Percentiles rank a stretch among this genome's conserved stretches.
phyloP scores from a whole-genome alignment of 2,329 filamentous ascomycete genomes.

The Phyllosticta citrichinensis region DNA sequence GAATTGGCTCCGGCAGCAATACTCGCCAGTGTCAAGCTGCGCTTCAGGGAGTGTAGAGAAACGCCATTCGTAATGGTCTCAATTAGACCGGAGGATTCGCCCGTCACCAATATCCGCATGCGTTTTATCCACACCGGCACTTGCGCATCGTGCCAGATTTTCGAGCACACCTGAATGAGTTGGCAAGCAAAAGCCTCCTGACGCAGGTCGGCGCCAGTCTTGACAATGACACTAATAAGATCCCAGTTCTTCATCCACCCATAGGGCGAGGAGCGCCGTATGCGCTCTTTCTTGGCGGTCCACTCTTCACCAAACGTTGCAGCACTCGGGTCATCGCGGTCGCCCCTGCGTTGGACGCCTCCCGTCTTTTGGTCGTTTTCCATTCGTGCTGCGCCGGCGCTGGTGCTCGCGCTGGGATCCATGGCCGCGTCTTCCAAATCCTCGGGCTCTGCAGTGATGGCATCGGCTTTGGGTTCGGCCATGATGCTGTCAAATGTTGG shows the following conservation, averaged over 20 bases:
- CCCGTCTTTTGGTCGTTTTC: conserved; percentile 84
- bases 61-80: conserved; percentile 85
- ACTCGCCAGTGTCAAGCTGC: conserved; percentile 65
- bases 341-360: conserved; percentile 68
- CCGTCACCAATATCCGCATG: conserved; percentile 79
- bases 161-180: conserved; percentile 69
- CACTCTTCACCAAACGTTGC: conserved; percentile 82
- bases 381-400: conserved; percentile 72
- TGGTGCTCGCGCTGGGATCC: conserved; percentile 47
- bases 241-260: conserved; percentile 90
- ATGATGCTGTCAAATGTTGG: conserved; percentile 79
- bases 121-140: conserved; percentile 80
- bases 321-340: conserved; percentile 75
- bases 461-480: conserved; percentile 53
- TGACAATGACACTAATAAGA: conserved; percentile 76
- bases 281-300: conserved; percentile 74
- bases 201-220: conserved; percentile 71
- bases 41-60: conserved; percentile 76
- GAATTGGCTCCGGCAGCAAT: conserved; percentile 65
- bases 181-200: conserved; percentile 84
- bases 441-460: conserved; percentile 38
- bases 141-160: conserved; percentile 67
- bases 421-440: conserved; percentile 46
- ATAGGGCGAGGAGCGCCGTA: conserved; percentile 73
- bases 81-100: conserved; percentile 73